A percentile compares a stretch with the other conserved stretches of the same genome.
phyloP scores from a whole-genome alignment of 2,329 filamentous ascomycete species.

The Aspergillus caelatus region DNA sequence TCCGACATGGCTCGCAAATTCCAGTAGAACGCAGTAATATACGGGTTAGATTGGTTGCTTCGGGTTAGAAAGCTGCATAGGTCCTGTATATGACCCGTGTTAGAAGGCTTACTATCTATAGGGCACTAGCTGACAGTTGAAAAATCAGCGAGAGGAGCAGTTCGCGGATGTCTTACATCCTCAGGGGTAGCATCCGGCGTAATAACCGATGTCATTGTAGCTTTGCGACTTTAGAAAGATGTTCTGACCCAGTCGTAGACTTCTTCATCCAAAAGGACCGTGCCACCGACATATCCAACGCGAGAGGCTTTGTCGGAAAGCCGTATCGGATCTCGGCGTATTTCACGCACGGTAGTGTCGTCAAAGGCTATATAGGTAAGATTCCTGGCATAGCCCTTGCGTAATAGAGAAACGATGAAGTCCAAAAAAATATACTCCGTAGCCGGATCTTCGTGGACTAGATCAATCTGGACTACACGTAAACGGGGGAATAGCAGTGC shows the following conservation, averaged over 20 bases:
- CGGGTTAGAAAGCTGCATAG: background rate
- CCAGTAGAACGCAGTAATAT: background rate
- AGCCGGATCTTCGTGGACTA: background rate
- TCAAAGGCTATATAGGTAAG: background rate
- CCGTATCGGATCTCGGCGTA: background rate
- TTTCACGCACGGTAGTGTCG: background rate
- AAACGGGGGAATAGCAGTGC: background rate
- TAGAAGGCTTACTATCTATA: background rate
- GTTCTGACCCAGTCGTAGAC: background rate
- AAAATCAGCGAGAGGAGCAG: background rate
- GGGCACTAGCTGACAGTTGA: background rate
- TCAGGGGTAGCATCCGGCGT: background rate
- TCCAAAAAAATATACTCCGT: background rate
- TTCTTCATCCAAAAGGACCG: background rate
- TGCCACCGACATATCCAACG: background rate
- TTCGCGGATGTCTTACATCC: background rate
- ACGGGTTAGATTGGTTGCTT: fast-evolving
- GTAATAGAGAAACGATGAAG: background rate
- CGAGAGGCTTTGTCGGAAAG: background rate
- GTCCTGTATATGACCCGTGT: background rate
- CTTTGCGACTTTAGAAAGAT: background rate
- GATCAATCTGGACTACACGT: background rate
- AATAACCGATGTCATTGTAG: too few species aligned
- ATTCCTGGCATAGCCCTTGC: background rate
- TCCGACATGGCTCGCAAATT: background rate